Percentiles rank a stretch among this genome's conserved stretches.
Evolutionary conservation across 2,329 filamentous ascomycete species (phyloP).

Genomic region (Trichoderma afroharzianum): DNA sequence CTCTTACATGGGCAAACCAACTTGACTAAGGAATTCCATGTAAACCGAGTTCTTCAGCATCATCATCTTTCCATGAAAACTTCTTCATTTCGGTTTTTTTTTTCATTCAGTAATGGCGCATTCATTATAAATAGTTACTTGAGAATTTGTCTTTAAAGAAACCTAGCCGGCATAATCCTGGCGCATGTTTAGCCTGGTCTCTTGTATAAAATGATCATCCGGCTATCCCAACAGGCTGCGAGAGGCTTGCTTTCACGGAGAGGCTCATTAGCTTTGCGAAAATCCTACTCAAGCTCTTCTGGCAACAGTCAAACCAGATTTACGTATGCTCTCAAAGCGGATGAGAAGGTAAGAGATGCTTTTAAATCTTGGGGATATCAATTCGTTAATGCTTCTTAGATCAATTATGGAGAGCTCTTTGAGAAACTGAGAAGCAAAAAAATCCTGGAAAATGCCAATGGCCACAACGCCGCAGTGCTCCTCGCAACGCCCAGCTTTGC

Average conservation of each 20-base stretch:
- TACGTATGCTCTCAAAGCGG: slow-evolving; percentile 23
- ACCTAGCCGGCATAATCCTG: neutral
- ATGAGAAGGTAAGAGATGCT: neutral
- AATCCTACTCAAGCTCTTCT: slow-evolving; percentile 19
- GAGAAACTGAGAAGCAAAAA: slow-evolving; percentile 23
- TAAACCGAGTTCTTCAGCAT: neutral
- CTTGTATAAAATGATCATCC: slow-evolving; percentile 24
- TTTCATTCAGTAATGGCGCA: neutral
- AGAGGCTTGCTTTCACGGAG: slow-evolving; percentile 19
- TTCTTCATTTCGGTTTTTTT: neutral
- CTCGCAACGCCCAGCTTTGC: slow-evolving; percentile 48
- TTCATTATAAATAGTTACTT: neutral
- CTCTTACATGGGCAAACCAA: neutral
- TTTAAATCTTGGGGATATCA: neutral
- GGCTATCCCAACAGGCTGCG: slow-evolving; percentile 21
- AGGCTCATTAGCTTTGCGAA: neutral
- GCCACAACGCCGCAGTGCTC: slow-evolving; percentile 44
- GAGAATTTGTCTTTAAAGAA: neutral
- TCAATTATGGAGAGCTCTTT: slow-evolving; percentile 21
- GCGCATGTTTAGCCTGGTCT: neutral
- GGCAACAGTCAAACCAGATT: slow-evolving; percentile 22
- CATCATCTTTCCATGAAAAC: neutral
- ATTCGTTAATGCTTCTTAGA: slow-evolving; percentile 10
- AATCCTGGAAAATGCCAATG: slow-evolving; percentile 27
- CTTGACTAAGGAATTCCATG: neutral